A percentile compares a stretch with the other conserved stretches of the same genome.
phyloP scores from a whole-genome alignment of 306 rosid species.

The Quercus cerris region DNA sequence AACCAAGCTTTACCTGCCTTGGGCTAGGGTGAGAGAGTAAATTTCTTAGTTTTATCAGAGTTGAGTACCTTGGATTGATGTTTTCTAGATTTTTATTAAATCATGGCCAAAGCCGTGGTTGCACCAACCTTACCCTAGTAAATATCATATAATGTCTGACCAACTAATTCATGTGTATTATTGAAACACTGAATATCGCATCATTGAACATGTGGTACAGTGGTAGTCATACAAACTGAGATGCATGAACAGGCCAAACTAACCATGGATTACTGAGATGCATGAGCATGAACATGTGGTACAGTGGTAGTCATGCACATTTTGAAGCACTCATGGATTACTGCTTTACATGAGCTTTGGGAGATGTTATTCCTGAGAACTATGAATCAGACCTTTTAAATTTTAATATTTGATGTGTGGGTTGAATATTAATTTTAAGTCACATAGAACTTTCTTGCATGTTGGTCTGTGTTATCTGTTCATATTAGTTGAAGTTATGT shows the following conservation, averaged over 20 bases:
- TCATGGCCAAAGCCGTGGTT: not conserved
- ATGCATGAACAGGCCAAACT: not conserved
- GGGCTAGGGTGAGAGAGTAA: not conserved
- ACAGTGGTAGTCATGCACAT: no score
- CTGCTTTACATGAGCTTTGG: not conserved
- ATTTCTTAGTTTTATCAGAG: not conserved
- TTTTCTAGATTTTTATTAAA: not conserved
- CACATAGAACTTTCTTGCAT: not conserved
- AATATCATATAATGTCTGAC: not conserved
- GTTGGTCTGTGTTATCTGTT: not conserved
- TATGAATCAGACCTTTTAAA: not conserved
- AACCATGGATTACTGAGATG: not conserved
- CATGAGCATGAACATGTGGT: no score
- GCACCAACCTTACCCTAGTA: not conserved
- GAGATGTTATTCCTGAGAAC: not conserved
- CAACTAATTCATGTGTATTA: not conserved
- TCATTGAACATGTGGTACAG: not conserved
- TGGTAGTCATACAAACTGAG: not conserved
- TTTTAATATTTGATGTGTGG: slow-evolving; percentile 4
- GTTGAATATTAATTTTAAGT: slow-evolving; percentile 2
- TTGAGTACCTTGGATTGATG: not conserved
- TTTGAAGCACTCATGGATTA: not conserved
- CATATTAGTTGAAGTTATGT: not conserved
- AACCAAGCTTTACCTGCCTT: not conserved
- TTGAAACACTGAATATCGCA: not conserved